Base-by-base conservation (phyloP, 768 basidiomycete species). In the Lactarius vividus region DNA sequence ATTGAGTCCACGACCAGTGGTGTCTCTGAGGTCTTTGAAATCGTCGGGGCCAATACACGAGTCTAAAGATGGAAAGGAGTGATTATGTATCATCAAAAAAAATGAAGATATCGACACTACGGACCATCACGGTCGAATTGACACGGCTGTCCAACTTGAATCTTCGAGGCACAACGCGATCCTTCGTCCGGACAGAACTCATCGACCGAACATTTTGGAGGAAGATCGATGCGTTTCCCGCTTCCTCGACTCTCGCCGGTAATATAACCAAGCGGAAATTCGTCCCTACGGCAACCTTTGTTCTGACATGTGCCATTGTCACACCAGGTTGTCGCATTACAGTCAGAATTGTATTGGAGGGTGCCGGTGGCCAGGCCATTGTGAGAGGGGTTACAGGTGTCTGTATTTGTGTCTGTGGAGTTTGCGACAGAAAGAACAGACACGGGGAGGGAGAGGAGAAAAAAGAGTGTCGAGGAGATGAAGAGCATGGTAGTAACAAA, bases 121-220 rank as follows among this genome's bases (percentile, higher is more conserved):
- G 62, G 65, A 91, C 93, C 92, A 75, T 95, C 93, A 61, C 93
- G 86, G 73, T 94, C 90, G 65, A 95, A 83, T 75, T 95, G 92
- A 77, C 93, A 95, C 33, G 82, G 73, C 67, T 85, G 87, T 31
- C 81, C 87, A 3, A 92, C 85, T 1, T 82, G 62, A 18, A 90
- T 78, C 39, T 88, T 70, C 6, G 76, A 68, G 72, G 87, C 83
- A 77, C 93, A 96, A 9, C 75, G 78, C 69, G 87, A 86, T 65
- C 84, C 85, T 77, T 94, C 94, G 71, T 95, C 92, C 0, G 92
- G 92, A 75, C 93, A 95, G 75, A 94, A 95, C 71, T 84, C 73
- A 23, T 84, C 87, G 37, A 71, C 69, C 9, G 77, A 73, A 72
- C 93, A 95, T 70, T 84, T 80, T 13, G 80, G 77, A 1, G 93